Evolutionary conservation across 306 rosid genomes (phyloP).

Genomic region (Benincasa hispida): DNA sequence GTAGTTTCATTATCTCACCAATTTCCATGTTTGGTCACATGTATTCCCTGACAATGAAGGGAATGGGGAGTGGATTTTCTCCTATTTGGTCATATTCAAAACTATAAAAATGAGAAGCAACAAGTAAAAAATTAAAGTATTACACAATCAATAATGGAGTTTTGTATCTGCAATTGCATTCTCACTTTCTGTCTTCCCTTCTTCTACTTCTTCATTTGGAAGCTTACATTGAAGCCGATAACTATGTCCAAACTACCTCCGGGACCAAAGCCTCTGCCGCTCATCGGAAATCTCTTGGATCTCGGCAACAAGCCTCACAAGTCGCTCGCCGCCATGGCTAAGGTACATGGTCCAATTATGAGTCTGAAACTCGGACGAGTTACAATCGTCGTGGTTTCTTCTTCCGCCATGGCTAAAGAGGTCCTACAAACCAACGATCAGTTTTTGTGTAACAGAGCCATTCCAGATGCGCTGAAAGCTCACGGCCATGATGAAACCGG

Average conservation of each 20-base stretch:
- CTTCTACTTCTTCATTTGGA: background rate
- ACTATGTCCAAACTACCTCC: conserved; percentile 20
- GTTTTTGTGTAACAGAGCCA: conserved; percentile 14
- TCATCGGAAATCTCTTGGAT: conserved; percentile 34
- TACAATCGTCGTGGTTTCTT: conserved; percentile 23
- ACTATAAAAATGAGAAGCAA: too few species aligned
- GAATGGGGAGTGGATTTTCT: too few species aligned
- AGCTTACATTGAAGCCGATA: background rate
- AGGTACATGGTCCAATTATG: conserved; percentile 24
- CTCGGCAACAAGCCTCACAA: conserved; percentile 34
- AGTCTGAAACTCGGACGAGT: conserved; percentile 20
- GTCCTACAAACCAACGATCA: conserved; percentile 19
- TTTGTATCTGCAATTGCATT: background rate
- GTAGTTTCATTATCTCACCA: too few species aligned
- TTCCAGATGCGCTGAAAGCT: conserved; percentile 12
- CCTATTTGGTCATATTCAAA: too few species aligned
- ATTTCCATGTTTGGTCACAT: too few species aligned
- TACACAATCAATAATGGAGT: background rate
- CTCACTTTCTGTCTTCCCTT: background rate
- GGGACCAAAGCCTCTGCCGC: conserved; percentile 32
- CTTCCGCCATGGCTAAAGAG: conserved; percentile 18
- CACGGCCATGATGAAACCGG: conserved; percentile 3
- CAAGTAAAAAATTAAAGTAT: too few species aligned
- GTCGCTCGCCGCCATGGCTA: conserved; percentile 21
- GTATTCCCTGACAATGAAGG: too few species aligned